Evolutionary conservation across 2,329 filamentous ascomycete species (phyloP).

Genomic region (Emergomyces orientalis): DNA sequence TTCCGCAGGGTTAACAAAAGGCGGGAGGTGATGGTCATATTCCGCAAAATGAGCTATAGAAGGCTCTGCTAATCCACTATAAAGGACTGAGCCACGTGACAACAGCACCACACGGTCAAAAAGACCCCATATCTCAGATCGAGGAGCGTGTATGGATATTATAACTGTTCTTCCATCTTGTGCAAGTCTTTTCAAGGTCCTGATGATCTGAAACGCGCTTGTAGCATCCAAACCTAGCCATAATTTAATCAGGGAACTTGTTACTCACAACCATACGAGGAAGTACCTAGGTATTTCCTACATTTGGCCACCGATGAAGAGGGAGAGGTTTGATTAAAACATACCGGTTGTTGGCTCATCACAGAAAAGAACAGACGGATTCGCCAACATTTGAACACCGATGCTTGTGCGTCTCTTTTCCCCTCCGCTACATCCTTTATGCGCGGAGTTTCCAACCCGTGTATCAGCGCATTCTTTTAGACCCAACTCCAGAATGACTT

Average conservation of each 20-base stretch:
- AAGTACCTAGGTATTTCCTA: neutral
- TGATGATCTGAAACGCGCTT: slow-evolving; percentile 63
- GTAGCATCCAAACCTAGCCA: slow-evolving; percentile 54
- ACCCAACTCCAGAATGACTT: slow-evolving; percentile 65
- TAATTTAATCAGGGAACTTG: neutral
- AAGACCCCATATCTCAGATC: slow-evolving; percentile 69
- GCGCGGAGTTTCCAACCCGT: slow-evolving; percentile 58
- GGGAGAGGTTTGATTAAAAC: neutral
- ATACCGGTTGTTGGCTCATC: slow-evolving; percentile 68
- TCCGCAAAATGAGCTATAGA: slow-evolving; percentile 56
- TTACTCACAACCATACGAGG: neutral
- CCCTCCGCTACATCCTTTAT: slow-evolving; percentile 68
- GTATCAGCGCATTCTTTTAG: slow-evolving; percentile 70
- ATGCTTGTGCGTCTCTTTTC: slow-evolving; percentile 70
- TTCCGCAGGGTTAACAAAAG: slow-evolving; percentile 70
- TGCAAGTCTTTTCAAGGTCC: slow-evolving; percentile 59
- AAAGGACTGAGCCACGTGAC: slow-evolving; percentile 58
- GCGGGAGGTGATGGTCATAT: slow-evolving; percentile 53
- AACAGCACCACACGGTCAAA: slow-evolving; percentile 65
- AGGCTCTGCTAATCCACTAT: slow-evolving; percentile 50
- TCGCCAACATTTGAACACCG: slow-evolving; percentile 68
- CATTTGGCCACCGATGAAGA: neutral
- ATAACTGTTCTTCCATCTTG: slow-evolving; percentile 61
- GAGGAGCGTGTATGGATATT: slow-evolving; percentile 66
- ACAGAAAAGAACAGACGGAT: slow-evolving; percentile 66